Evolutionary conservation across 805 yeast genomes (phyloP), one percentile per base, ranked within the genome.

Genomic region (Grigorovia jiainica): DNA sequence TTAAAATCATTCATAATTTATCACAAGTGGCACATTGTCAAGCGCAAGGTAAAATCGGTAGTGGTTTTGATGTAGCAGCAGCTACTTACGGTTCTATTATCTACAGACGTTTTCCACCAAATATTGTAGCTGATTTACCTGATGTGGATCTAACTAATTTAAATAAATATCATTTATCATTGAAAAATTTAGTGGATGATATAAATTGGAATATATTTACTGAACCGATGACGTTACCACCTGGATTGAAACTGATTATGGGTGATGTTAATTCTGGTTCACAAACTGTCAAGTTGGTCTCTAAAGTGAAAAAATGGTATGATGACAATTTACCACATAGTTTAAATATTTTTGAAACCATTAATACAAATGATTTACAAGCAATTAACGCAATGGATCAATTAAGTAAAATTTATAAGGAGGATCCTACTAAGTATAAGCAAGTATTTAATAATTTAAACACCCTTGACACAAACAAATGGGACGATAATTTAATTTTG

Each of bases 21-120:
- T 76, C 96, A 0, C 98, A 92, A 59, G 68, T 85, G 7, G 82
- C 95, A 0, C 98, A 92, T 60, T 89, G 96, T 59, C 72, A 76
- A 43, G 97, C 98, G 3, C 98, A 92, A 60, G 85, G 86, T 25
- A 92, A 92, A 61, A 79, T 92, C 20, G 98, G 98, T 0, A 87
- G 96, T 3, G 98, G 98, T 0, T 92, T 92, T 61, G 98, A 92
- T 58, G 95, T 92, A 34, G 97, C 95, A 0, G 81, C 97, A 20
- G 98, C 98, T 0, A 81, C 85, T 0, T 90, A 72, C 61, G 98
- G 98, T 1, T 83, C 95, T 0, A 82, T 89, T 36, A 71, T 79
- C 5, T 92, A 92, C 61, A 71, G 75, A 35, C 68, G 98, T 46
- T 92, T 92, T 54, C 65, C 70, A 3, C 85, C 95, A 0, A 59